Percentiles rank a stretch among this genome's conserved stretches.
phyloP scores from a whole-genome alignment of 768 basidiomycete species.

The Lentinus brumalis region DNA sequence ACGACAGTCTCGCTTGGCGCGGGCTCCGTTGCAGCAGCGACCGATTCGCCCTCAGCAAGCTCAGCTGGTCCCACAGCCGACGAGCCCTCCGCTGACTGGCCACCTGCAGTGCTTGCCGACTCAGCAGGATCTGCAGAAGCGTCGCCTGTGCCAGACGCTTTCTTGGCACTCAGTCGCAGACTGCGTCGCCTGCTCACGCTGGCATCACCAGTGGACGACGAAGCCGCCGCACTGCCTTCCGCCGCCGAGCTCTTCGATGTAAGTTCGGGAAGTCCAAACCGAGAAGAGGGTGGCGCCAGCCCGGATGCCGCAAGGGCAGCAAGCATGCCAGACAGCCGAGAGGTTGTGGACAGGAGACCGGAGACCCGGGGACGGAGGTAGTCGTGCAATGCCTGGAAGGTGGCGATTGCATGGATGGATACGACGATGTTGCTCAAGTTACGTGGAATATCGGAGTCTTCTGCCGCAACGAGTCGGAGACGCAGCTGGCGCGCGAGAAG shows the following conservation, averaged over 20 bases:
- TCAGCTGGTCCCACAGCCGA: conserved; percentile 17
- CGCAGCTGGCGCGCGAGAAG: conserved; percentile 91
- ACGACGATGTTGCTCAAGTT: conserved; percentile 89
- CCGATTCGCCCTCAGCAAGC: conserved; percentile 15
- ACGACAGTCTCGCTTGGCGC: conserved; percentile 59
- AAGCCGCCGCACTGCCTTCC: conserved; percentile 37
- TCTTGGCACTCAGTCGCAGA: conserved; percentile 78
- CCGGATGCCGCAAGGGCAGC: conserved; percentile 85
- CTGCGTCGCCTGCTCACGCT: conserved; percentile 69
- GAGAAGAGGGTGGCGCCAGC: conserved; percentile 53
- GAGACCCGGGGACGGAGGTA: conserved; percentile 91
- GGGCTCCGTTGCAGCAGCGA: conserved; percentile 39
- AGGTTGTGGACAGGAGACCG: conserved; percentile 60
- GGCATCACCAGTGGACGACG: conserved; percentile 24
- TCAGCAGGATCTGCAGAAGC: conserved; percentile 19
- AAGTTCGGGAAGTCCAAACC: conserved; percentile 9
- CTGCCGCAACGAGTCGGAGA: conserved; percentile 85
- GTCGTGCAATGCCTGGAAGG: conserved; percentile 95
- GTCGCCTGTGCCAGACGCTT: conserved; percentile 26
- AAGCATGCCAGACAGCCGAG: conserved; percentile 83
- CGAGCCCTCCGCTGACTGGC: neutral
- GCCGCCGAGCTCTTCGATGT: conserved; percentile 31
- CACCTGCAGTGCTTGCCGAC: neutral
- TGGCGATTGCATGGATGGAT: conserved; percentile 97
- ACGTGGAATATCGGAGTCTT: conserved; percentile 86